phyloP scores from a whole-genome alignment of 176 grass and related monocot species.

The Avena eriantha region DNA sequence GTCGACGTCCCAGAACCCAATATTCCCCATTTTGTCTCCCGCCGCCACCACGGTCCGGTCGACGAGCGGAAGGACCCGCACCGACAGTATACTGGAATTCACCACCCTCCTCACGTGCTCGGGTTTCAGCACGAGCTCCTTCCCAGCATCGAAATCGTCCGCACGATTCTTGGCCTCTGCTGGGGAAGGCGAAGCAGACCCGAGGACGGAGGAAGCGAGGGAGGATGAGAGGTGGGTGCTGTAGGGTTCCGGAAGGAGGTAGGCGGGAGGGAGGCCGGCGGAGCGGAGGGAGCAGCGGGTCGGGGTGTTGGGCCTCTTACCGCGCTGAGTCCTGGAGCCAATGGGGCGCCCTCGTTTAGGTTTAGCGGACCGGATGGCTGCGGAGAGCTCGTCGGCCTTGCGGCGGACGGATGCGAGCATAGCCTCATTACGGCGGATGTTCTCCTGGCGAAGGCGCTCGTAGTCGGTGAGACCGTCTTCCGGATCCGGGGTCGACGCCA shows the following conservation, averaged over 20 bases:
- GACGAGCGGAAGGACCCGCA: slow-evolving; percentile 62
- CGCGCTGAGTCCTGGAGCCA: no score
- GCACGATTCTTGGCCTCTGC: not conserved
- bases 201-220: slow-evolving; percentile 31
- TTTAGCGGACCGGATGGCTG: slow-evolving; percentile 31
- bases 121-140: slow-evolving; percentile 49
- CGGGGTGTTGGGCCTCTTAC: not conserved
- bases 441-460: slow-evolving; percentile 51
- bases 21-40: slow-evolving; percentile 55
- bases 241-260: not conserved
- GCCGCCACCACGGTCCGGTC: slow-evolving; percentile 58
- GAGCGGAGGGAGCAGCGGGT: slow-evolving; percentile 63
- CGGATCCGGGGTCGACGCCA: slow-evolving; percentile 7
- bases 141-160: slow-evolving; percentile 35
- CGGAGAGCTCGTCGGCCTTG: slow-evolving; percentile 60
- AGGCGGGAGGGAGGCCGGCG: slow-evolving; percentile 47
- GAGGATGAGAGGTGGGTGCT: slow-evolving; percentile 38
- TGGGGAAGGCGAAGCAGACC: not conserved
- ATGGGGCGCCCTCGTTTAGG: slow-evolving; percentile 11
- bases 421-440: slow-evolving; percentile 49
- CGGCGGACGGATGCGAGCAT: not conserved
- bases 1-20: slow-evolving; percentile 86
- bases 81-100: slow-evolving; percentile 41
- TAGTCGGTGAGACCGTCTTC: slow-evolving; percentile 31
- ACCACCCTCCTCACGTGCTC: slow-evolving; percentile 57